These are phyloP conservation scores for Cantharellus anzutake DNA, from an alignment of 768 basidiomycete species.

Conservation along the genomic window DNA sequence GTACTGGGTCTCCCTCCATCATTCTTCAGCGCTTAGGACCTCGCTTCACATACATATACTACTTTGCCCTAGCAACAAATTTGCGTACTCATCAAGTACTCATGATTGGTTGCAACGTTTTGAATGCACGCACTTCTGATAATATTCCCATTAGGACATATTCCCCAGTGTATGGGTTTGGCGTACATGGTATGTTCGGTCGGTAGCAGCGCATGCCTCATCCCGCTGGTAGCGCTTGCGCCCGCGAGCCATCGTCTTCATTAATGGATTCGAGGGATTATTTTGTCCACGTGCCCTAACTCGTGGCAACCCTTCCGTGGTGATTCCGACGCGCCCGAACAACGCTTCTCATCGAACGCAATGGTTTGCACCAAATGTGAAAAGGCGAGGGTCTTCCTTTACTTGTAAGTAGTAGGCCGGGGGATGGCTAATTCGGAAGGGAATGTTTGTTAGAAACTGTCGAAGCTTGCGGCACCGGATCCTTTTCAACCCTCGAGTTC, in stretches of 20 bases:
- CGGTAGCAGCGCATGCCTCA: background rate
- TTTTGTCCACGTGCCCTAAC: background rate
- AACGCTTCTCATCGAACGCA: conserved; percentile 3
- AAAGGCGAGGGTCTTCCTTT: conserved; percentile 25
- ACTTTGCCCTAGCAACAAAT: no score
- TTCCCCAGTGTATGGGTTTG: background rate
- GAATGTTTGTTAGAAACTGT: conserved; percentile 52
- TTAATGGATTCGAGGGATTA: background rate
- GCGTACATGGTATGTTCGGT: background rate
- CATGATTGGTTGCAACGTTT: no score
- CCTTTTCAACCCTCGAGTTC: conserved; percentile 56
- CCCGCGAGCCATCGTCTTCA: background rate
- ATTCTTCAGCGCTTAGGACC: no score
- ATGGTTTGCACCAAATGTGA: conserved; percentile 89
- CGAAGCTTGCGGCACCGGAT: conserved; percentile 77
- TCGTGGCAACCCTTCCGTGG: no score
- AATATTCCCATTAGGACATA: no score
- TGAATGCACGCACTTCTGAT: no score
- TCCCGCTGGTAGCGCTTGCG: background rate
- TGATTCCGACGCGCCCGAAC: no score
- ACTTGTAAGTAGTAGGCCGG: conserved; percentile 2
- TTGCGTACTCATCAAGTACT: no score
- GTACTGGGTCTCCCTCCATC: no score
- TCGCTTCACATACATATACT: no score
- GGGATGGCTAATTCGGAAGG: conserved; percentile 4